phyloP scores from a whole-genome alignment of 306 rosid species.

The Cotoneaster glaucophyllus region DNA sequence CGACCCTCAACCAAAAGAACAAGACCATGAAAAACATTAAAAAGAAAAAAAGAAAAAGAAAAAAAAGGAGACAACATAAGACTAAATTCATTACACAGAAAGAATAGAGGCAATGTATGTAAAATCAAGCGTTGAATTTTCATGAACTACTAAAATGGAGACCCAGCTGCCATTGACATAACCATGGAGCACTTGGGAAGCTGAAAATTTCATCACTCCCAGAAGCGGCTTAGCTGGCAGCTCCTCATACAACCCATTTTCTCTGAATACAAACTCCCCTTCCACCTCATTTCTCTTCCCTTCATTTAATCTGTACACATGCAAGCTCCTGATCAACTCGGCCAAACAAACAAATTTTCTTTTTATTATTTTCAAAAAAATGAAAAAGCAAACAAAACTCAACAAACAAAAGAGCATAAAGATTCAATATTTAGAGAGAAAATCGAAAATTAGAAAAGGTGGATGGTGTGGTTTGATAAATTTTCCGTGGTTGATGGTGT shows the following conservation, averaged over 20 bases:
- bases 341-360: constrained; percentile 14
- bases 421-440: not conserved
- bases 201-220: constrained; percentile 18
- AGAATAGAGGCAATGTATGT: constrained; percentile 40
- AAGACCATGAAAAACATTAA: not conserved
- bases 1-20: not conserved
- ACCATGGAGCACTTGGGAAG: constrained; percentile 36
- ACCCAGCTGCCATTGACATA: constrained; percentile 57
- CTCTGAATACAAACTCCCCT: constrained; percentile 52
- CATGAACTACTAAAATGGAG: constrained; percentile 58
- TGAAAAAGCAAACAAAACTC: not conserved
- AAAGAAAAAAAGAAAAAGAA: not conserved
- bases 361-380: not conserved
- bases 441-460: not conserved
- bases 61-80: constrained; percentile 3
- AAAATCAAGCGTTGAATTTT: constrained; percentile 28
- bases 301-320: constrained; percentile 39
- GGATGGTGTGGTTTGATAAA: not conserved
- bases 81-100: not conserved
- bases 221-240: constrained; percentile 51
- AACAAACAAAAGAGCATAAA: not conserved
- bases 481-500: constrained; percentile 46
- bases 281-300: constrained; percentile 48
- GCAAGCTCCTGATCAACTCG: constrained; percentile 75
- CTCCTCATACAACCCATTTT: constrained; percentile 43